Evolutionary conservation across 495 filamentous ascomycete species (phyloP).

Genomic region (Penicillium robsamsonii): DNA sequence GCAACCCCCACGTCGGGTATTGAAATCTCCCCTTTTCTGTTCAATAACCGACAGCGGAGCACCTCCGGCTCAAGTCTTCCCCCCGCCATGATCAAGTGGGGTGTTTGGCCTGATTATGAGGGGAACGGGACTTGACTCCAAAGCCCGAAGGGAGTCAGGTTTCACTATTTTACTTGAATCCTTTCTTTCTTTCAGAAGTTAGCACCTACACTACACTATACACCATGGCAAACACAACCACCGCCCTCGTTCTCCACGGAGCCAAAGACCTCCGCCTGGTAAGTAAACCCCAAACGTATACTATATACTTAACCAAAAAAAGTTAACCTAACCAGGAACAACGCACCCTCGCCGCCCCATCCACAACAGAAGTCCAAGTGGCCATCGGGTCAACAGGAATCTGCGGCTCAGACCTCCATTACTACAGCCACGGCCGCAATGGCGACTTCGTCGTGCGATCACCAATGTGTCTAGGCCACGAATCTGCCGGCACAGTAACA

Average conservation of each 20-base stretch:
- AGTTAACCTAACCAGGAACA: constrained; percentile 40
- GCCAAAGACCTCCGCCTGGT: constrained; percentile 66
- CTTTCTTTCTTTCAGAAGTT: neutral
- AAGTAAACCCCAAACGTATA: constrained; percentile 23
- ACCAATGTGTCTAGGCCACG: constrained; percentile 76
- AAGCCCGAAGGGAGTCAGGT: neutral
- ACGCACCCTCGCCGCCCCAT: constrained; percentile 39
- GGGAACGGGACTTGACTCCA: constrained; percentile 20
- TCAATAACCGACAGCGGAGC: constrained; percentile 39
- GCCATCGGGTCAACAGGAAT: constrained; percentile 72
- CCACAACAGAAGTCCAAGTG: constrained; percentile 65
- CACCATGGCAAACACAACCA: constrained; percentile 33
- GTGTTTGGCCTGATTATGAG: neutral
- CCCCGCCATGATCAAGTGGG: constrained; percentile 7
- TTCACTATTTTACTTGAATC: neutral
- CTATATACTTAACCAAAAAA: neutral
- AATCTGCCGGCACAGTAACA: constrained; percentile 70
- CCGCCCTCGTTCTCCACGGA: constrained; percentile 69
- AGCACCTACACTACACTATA: neutral
- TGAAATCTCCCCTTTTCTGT: constrained; percentile 20
- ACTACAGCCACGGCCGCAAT: constrained; percentile 82
- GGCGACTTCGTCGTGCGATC: constrained; percentile 73
- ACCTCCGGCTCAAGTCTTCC: constrained; percentile 21
- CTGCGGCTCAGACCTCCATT: constrained; percentile 82
- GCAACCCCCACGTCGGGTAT: constrained; percentile 31